Percentiles rank a stretch among this genome's conserved stretches.
Conservation (phyloP, 176 grass and related monocot species). For the Bothriochloa decipiens region DNA sequence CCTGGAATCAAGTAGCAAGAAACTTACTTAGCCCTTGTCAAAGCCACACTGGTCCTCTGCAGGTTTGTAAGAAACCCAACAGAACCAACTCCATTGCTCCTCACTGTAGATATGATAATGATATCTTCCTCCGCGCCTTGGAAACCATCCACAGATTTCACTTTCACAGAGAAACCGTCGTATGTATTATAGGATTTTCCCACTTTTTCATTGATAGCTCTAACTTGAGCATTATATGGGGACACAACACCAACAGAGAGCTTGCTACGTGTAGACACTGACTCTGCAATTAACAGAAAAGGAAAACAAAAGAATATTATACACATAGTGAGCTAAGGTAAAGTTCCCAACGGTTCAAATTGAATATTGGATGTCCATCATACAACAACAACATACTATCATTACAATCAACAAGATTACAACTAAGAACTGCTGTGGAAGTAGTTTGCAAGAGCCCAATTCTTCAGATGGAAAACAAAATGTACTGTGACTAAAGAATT, state of each 20-base stretch:
- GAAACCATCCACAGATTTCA: constrained; percentile 68
- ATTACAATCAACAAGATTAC: not conserved
- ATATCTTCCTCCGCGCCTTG: constrained; percentile 66
- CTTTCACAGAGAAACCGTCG: constrained; percentile 43
- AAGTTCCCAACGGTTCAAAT: not conserved
- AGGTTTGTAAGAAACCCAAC: constrained; percentile 59
- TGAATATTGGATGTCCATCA: not conserved
- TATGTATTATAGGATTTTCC: constrained; percentile 37
- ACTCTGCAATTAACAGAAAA: constrained; percentile 35
- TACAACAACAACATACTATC: not conserved
- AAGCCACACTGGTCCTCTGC: constrained; percentile 60
- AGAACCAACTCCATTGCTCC: constrained; percentile 50
- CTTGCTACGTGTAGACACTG: constrained; percentile 38
- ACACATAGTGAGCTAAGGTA: not conserved
- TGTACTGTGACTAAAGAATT: not conserved
- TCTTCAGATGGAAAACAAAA: not conserved
- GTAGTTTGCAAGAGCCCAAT: not conserved
- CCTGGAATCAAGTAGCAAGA: not conserved
- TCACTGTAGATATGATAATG: constrained; percentile 71
- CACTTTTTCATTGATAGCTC: constrained; percentile 50
- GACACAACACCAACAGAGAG: constrained; percentile 66
- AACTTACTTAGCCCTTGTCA: constrained; percentile 60
- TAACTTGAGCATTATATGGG: constrained; percentile 62
- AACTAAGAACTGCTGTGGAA: not conserved
- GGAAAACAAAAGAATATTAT: not conserved